phyloP scores from a whole-genome alignment of 306 rosid genomes.

The Lotus japonicus region DNA sequence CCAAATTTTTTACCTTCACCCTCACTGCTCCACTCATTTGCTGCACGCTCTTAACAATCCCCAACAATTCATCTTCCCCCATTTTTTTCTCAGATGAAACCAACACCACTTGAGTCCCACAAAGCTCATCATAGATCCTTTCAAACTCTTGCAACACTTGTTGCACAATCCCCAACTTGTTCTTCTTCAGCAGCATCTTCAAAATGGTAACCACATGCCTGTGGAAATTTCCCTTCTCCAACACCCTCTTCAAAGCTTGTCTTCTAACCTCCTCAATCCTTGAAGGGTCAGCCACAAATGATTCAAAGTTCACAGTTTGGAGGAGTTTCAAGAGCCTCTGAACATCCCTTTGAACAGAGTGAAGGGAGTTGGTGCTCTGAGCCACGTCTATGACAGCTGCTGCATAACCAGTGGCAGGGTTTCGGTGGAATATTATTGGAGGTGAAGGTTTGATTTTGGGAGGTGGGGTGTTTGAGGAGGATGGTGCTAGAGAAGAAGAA shows the following conservation, averaged over 20 bases:
- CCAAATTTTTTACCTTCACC: slow-evolving; percentile 50
- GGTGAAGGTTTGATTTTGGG: neutral
- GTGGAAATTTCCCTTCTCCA: slow-evolving; percentile 35
- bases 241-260: neutral
- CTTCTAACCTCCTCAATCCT: slow-evolving; percentile 21
- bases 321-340: slow-evolving; percentile 44
- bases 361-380: slow-evolving; percentile 47
- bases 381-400: slow-evolving; percentile 65
- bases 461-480: slow-evolving; percentile 18
- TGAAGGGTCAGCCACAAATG: slow-evolving; percentile 3
- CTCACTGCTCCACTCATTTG: slow-evolving; percentile 40
- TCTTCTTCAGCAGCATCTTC: slow-evolving; percentile 58
- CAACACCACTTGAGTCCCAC: slow-evolving; percentile 53
- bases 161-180: slow-evolving; percentile 36
- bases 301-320: slow-evolving; percentile 15
- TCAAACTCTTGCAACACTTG: slow-evolving; percentile 56
- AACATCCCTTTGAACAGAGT: slow-evolving; percentile 46
- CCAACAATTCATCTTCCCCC: slow-evolving; percentile 32
- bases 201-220: slow-evolving; percentile 47
- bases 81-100: slow-evolving; percentile 43
- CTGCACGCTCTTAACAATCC: slow-evolving; percentile 48
- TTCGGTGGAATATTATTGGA: slow-evolving; percentile 27
- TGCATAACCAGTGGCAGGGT: slow-evolving; percentile 67
- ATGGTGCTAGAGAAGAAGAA: slow-evolving; percentile 13
- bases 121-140: slow-evolving; percentile 62